phyloP scores from a whole-genome alignment of 2,329 filamentous ascomycete species.

The Stylonectria norvegica region DNA sequence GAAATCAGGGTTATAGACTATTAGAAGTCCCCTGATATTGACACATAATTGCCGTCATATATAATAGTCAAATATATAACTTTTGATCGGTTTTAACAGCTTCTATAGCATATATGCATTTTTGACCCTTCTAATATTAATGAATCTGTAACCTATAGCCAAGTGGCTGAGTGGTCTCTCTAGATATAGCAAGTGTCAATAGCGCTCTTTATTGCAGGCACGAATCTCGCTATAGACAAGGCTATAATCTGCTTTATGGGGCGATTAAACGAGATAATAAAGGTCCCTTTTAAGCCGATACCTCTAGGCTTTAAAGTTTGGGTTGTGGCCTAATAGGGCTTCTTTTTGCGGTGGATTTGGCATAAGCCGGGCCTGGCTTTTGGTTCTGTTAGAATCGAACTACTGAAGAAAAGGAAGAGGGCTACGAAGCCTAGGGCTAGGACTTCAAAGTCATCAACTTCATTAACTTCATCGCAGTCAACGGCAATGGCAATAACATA shows the following conservation, averaged over 20 bases:
- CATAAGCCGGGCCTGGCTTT: neutral
- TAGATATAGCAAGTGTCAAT: conserved; percentile 4
- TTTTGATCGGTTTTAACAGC: conserved; percentile 8
- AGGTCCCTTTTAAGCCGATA: conserved; percentile 5
- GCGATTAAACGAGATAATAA: too few relatives aligned
- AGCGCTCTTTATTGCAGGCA: conserved; percentile 1
- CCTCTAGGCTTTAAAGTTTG: conserved; percentile 13
- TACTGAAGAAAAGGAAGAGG: too few relatives aligned
- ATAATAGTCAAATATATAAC: conserved; percentile 11
- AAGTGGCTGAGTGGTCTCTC: conserved; percentile 5
- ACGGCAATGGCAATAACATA: too few relatives aligned
- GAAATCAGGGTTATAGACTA: conserved; percentile 9
- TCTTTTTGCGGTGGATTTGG: conserved; percentile 11
- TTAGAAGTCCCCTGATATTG: conserved; percentile 2
- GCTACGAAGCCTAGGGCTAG: too few relatives aligned
- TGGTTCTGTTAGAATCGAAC: neutral
- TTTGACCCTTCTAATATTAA: neutral
- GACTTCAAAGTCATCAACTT: too few relatives aligned
- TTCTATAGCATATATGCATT: conserved; percentile 5
- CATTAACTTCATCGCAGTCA: too few relatives aligned
- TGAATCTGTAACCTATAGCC: neutral
- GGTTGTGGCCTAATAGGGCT: conserved; percentile 11
- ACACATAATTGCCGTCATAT: neutral
- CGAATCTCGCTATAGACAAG: conserved; percentile 5
- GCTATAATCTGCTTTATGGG: conserved; percentile 4